Conservation (phyloP, 1,284 basidiomycete genomes). For the Leccinum subrobustum region DNA sequence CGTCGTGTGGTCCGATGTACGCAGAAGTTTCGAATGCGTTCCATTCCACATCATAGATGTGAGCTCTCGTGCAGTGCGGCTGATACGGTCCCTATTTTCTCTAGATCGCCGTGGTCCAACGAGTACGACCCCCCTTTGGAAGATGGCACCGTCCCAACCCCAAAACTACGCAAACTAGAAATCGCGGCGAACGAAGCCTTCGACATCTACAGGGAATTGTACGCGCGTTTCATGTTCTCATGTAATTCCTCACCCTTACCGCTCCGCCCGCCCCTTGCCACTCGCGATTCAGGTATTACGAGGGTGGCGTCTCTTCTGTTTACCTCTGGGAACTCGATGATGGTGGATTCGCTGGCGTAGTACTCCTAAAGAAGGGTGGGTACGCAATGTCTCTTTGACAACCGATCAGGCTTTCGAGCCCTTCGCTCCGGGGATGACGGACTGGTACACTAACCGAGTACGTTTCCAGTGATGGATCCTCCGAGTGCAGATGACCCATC, state of each 20-base stretch:
- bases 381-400: slow-evolving; percentile 12
- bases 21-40: neutral
- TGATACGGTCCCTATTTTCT: slow-evolving; percentile 2
- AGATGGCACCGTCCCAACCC: slow-evolving; percentile 83
- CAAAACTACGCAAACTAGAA: slow-evolving; percentile 88
- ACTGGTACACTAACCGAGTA: slow-evolving; percentile 1
- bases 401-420: neutral
- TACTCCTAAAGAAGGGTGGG: slow-evolving; percentile 94
- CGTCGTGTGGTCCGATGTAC: neutral
- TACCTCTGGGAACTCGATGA: slow-evolving; percentile 99
- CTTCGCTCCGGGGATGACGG: slow-evolving; percentile 2
- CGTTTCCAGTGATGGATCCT: slow-evolving; percentile 57
- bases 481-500: slow-evolving; percentile 56
- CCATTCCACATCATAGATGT: neutral
- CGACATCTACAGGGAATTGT: slow-evolving; percentile 97
- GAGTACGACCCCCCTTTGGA: slow-evolving; percentile 88
- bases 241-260: neutral
- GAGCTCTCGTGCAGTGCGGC: neutral
- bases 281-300: slow-evolving; percentile 75
- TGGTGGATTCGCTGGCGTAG: slow-evolving; percentile 94
- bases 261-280: neutral
- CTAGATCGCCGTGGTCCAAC: slow-evolving; percentile 96
- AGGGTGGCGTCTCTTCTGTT: slow-evolving; percentile 95
- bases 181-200: slow-evolving; percentile 94
- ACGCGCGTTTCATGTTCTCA: slow-evolving; percentile 32